Percentiles rank a stretch among this genome's conserved stretches.
Evolutionary conservation across 495 filamentous ascomycete species (phyloP).

Genomic region (Talaromyces ruber): DNA sequence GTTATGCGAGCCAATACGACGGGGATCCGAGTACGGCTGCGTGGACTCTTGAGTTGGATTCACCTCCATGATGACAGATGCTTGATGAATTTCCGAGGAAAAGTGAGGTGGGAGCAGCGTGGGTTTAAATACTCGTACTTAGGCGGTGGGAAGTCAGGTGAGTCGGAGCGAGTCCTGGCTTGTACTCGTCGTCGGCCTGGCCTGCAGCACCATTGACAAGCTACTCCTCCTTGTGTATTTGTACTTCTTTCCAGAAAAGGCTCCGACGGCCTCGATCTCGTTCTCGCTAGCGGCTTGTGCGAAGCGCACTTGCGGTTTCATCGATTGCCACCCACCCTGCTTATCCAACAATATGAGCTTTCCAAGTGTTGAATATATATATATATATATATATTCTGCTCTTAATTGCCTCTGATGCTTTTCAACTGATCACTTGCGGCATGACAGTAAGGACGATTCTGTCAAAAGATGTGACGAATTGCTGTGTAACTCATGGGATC

Average conservation of each 20-base stretch:
- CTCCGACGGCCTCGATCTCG: neutral
- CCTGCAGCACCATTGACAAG: neutral
- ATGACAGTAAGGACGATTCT: neutral
- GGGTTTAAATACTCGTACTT: neutral
- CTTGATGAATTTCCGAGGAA: neutral
- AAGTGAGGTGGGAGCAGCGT: neutral
- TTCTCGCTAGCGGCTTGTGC: neutral
- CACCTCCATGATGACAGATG: slow-evolving; percentile 23
- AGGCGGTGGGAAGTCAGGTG: neutral
- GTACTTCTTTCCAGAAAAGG: neutral
- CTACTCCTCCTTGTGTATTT: neutral
- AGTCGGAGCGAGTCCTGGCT: neutral
- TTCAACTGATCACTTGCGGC: neutral
- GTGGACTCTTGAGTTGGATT: slow-evolving; percentile 59
- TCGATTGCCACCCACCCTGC: neutral
- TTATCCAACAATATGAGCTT: neutral
- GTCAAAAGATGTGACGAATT: neutral
- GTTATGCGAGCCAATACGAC: slow-evolving; percentile 63
- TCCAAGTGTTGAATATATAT: neutral
- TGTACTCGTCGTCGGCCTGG: slow-evolving; percentile 1
- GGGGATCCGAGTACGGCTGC: slow-evolving; percentile 72
- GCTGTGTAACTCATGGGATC: neutral
- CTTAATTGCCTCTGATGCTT: neutral
- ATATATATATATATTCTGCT: too few species aligned
- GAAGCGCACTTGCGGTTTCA: neutral